phyloP scores from a whole-genome alignment of 2,329 filamentous ascomycete species.

The Trichoderma citrinoviride region DNA sequence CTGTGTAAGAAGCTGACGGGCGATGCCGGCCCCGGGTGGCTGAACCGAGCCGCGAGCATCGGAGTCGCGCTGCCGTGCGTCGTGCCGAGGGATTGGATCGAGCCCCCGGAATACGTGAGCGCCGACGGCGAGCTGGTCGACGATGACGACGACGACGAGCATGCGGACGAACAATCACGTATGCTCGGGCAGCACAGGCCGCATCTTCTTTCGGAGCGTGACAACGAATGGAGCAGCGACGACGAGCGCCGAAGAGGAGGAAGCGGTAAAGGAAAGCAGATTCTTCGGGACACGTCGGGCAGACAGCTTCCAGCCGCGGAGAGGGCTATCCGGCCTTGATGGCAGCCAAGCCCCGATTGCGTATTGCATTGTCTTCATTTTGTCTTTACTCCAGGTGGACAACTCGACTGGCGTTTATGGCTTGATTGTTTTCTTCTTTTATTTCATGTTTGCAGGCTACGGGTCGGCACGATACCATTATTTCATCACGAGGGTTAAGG shows the following conservation, averaged over 20 bases:
- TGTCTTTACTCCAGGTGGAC: neutral
- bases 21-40: conserved; percentile 66
- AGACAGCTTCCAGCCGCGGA: conserved; percentile 52
- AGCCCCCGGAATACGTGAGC: conserved; percentile 71
- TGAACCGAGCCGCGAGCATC: conserved; percentile 82
- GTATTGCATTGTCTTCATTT: neutral
- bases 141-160: conserved; percentile 52
- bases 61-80: conserved; percentile 78
- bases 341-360: neutral
- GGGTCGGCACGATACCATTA: conserved; percentile 31
- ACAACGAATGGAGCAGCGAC: conserved; percentile 45
- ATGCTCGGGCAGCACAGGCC: conserved; percentile 52
- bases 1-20: conserved; percentile 72
- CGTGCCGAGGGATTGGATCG: conserved; percentile 78
- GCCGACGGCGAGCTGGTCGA: conserved; percentile 68
- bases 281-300: conserved; percentile 49
- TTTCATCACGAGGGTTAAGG: conserved; percentile 1
- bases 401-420: conserved; percentile 27
- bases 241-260: conserved; percentile 43
- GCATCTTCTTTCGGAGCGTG: conserved; percentile 33
- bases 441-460: conserved; percentile 23
- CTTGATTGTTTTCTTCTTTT: conserved; percentile 16
- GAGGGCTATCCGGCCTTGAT: conserved; percentile 43
- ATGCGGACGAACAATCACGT: conserved; percentile 52
- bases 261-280: conserved; percentile 45